phyloP scores from a whole-genome alignment of 495 filamentous ascomycete genomes.

The Aspergillus hancockii region DNA sequence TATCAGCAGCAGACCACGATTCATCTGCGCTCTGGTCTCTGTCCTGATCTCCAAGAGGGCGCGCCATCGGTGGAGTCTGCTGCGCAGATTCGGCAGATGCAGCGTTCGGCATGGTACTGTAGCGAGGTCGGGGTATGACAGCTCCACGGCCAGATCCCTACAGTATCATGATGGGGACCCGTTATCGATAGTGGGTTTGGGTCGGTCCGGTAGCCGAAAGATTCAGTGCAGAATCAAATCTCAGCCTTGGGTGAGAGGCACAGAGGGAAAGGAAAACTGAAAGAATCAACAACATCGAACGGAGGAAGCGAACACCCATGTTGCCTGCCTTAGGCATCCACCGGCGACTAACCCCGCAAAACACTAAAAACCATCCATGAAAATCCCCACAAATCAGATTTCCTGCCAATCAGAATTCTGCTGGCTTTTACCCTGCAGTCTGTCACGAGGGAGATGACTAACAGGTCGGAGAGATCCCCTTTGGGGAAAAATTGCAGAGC shows the following conservation, averaged over 20 bases:
- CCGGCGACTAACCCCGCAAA: slow-evolving; percentile 25
- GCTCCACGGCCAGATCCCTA: slow-evolving; percentile 31
- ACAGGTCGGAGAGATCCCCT: not conserved
- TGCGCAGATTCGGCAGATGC: slow-evolving; percentile 24
- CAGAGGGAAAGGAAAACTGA: slow-evolving; percentile 22
- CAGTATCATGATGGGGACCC: slow-evolving; percentile 10
- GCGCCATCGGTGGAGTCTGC: slow-evolving; percentile 29
- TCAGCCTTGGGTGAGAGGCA: slow-evolving; percentile 12
- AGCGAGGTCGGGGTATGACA: slow-evolving; percentile 33
- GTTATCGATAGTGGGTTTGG: slow-evolving; percentile 8
- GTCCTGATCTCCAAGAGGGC: slow-evolving; percentile 25
- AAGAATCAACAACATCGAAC: slow-evolving; percentile 14
- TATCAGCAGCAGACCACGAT: slow-evolving; percentile 40
- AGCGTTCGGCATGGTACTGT: slow-evolving; percentile 45
- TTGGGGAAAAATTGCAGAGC: not conserved
- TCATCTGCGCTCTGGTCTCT: slow-evolving; percentile 41
- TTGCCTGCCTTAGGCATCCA: slow-evolving; percentile 30
- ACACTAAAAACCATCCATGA: slow-evolving; percentile 6
- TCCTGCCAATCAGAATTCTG: not conserved
- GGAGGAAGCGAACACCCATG: slow-evolving; percentile 11
- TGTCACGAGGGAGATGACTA: slow-evolving; percentile 5
- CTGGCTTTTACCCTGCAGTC: not conserved
- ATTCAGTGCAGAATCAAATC: slow-evolving; percentile 7
- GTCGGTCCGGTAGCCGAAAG: not conserved
- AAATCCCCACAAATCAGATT: slow-evolving; percentile 8